Evolutionary conservation across 179 eudicot species (phyloP), one percentile per base, ranked within the genome.

Genomic region (Sideroxylon spinosum): DNA sequence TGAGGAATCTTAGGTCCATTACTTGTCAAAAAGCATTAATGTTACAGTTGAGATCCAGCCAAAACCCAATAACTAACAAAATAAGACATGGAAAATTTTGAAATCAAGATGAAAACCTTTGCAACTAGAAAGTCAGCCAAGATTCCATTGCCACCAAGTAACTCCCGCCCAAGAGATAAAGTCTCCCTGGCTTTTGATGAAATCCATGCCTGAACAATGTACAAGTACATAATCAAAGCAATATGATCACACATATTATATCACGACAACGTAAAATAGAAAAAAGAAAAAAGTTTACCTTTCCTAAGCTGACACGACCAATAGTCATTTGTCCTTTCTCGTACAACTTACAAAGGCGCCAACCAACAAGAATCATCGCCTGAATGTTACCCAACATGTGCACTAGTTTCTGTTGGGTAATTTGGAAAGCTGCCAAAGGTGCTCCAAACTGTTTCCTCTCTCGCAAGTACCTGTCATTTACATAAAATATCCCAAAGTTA

Each of bases 381-480:
- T 95, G 98, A 76, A 95, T 79, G 82, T 95, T 95, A 19, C 95
- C 92, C 86, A 95, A 81, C 95, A 95, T 95, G 74, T 87, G 88
- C 19, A 93, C 98, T 73, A 95, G 85, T 81, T 95, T 95, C 84
- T 93, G 95, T 84, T 95, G 98, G 87, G 88, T 90, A 76, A 95
- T 56, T 80, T 95, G 98, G 83, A 95, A 93, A 80, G 98, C 95
- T 55, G 98, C 98, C 87, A 95, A 83, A 75, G 98, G 98, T 57
- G 87, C 97, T 67, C 98, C 97, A 84, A 95, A 95, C 81, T 95
- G 98, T 78, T 88, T 93, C 86, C 98, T 86, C 87, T 95, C 98
- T 80, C 88, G 87, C 78, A 95, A 84, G 81, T 95, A 95, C 90
- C 98, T 95, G 82, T 10, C 60, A 74, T 56, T 80, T 70, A 28